A percentile compares a stretch with the other conserved stretches of the same genome.
Evolutionary conservation across 1,284 basidiomycete species (phyloP).

Genomic region (Ceratobasidium papillatum): DNA sequence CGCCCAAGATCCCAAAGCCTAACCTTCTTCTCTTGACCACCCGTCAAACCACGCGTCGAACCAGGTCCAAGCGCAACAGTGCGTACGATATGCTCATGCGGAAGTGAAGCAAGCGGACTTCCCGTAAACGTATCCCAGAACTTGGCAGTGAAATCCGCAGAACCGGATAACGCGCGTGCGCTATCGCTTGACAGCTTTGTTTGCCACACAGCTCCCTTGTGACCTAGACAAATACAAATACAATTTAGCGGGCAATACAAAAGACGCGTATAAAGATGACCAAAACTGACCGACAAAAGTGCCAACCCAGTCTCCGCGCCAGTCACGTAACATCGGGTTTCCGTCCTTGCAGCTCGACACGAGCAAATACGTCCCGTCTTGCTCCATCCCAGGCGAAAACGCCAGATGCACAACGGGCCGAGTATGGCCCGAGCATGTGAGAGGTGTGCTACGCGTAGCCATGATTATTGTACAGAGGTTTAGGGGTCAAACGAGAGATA

Average conservation of each 20-base stretch:
- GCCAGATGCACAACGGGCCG: constrained; percentile 93
- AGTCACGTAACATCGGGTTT: constrained; percentile 94
- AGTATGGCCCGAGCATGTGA: constrained; percentile 56
- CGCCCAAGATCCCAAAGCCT: constrained; percentile 90
- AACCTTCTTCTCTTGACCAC: constrained; percentile 97
- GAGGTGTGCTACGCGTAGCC: constrained; percentile 43
- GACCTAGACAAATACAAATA: constrained; percentile 57
- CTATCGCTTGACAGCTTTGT: constrained; percentile 91
- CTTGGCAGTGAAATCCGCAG: constrained; percentile 98
- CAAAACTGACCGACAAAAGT: constrained; percentile 79
- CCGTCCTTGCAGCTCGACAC: constrained; percentile 97
- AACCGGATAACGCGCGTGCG: constrained; percentile 88
- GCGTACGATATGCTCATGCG: constrained; percentile 98
- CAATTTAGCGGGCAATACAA: not conserved
- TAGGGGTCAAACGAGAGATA: not conserved
- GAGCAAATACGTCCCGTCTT: constrained; percentile 85
- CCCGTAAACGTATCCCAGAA: constrained; percentile 98
- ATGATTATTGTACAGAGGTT: constrained; percentile 37
- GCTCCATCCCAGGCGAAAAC: constrained; percentile 79
- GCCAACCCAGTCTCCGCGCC: constrained; percentile 99
- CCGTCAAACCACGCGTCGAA: constrained; percentile 79
- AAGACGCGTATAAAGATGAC: not conserved
- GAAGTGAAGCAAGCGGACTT: constrained; percentile 86
- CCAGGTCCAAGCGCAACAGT: constrained; percentile 85
- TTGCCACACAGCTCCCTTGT: constrained; percentile 99